A percentile compares a stretch with the other conserved stretches of the same genome.
phyloP scores from a whole-genome alignment of 208 protist species.

The Trypanosoma rangeli region DNA sequence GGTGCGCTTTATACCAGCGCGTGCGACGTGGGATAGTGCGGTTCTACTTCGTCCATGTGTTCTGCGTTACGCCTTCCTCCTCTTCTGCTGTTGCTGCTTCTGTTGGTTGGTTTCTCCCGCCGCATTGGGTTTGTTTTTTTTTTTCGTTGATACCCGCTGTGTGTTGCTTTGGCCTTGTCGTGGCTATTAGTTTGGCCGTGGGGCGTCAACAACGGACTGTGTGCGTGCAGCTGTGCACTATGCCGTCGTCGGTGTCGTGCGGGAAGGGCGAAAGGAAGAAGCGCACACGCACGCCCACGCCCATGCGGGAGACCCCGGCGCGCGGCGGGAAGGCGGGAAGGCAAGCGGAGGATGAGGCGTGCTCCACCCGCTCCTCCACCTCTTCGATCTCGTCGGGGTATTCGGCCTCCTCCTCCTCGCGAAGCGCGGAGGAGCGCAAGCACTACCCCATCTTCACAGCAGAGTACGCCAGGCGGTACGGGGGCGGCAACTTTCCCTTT shows the following conservation, averaged over 20 bases:
- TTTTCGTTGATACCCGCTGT: not conserved
- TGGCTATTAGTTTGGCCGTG: not conserved
- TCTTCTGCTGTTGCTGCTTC: constrained; percentile 11
- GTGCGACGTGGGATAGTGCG: not conserved
- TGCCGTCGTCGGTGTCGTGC: not conserved
- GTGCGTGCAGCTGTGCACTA: not conserved
- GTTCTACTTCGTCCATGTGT: constrained; percentile 1
- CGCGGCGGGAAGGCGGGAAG: not conserved
- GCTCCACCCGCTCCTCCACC: not conserved
- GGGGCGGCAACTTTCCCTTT: constrained; percentile 49
- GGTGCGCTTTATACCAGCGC: not conserved
- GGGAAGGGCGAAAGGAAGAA: not conserved
- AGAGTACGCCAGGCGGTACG: constrained; percentile 51
- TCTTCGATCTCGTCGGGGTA: too few species aligned
- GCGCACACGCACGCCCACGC: not conserved
- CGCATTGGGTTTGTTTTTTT: not conserved
- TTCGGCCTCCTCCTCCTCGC: not conserved
- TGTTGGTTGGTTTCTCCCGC: constrained; percentile 7
- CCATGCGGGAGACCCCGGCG: not conserved
- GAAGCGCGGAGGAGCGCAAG: constrained; percentile 18
- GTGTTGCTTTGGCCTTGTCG: not conserved
- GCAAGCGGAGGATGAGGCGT: not conserved
- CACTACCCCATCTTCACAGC: constrained; percentile 64
- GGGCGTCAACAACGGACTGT: not conserved
- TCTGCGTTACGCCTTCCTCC: constrained; percentile 2